These are phyloP conservation scores for Lolium rigidum DNA, from an alignment of 176 grass and related monocot genomes.

Conservation along the genomic window DNA sequence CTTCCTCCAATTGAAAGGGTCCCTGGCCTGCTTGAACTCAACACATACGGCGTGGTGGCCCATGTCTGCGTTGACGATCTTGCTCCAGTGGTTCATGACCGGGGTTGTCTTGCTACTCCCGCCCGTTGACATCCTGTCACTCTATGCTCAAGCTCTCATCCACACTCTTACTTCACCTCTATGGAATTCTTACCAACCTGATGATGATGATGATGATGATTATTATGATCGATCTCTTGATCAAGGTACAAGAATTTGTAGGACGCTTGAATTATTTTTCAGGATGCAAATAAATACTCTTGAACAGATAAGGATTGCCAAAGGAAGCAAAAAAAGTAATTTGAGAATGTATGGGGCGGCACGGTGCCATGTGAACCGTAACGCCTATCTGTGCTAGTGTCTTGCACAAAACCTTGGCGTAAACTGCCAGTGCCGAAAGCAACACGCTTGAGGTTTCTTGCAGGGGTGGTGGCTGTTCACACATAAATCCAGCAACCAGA, in stretches of 20 bases:
- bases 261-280: not conserved
- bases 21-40: not conserved
- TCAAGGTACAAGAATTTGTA: constrained; percentile 3
- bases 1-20: constrained; percentile 24
- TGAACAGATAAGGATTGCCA: constrained; percentile 6
- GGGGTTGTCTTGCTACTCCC: not conserved
- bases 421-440: not conserved
- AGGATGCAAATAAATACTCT: not conserved
- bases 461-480: not conserved
- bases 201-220: not conserved
- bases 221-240: not conserved
- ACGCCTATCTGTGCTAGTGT: not conserved
- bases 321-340: constrained; percentile 3
- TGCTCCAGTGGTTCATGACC: not conserved
- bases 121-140: not conserved
- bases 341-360: constrained; percentile 4
- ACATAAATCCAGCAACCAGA: not conserved
- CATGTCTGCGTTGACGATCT: not conserved
- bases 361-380: not conserved
- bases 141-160: not conserved
- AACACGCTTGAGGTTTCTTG: constrained; percentile 3
- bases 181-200: not conserved
- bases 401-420: not conserved
- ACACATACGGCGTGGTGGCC: not conserved
- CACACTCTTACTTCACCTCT: not conserved